Percentiles rank a stretch among this genome's conserved stretches.
These are phyloP conservation scores for Pseudozyma flocculosa DNA, from an alignment of 1,284 basidiomycete genomes.

Conservation along the genomic window DNA sequence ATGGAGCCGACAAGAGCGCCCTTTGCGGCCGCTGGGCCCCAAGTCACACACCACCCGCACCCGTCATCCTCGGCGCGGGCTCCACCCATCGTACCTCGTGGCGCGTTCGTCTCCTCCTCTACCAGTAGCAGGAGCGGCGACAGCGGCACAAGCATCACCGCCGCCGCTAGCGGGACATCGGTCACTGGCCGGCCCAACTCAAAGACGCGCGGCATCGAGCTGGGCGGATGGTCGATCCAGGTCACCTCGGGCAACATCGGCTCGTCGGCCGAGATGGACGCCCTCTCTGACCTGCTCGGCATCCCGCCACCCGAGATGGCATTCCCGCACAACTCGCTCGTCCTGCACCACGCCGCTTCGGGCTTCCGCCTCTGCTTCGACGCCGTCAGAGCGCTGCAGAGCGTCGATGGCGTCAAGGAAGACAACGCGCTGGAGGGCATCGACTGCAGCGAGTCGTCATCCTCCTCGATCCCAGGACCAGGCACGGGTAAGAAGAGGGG, in stretches of 20 bases:
- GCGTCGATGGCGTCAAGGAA: conserved; percentile 66
- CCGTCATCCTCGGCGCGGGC: no score
- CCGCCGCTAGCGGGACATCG: no score
- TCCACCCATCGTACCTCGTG: no score
- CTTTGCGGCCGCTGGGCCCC: no score
- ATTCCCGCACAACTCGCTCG: conserved; percentile 81
- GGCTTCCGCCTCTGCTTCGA: conserved; percentile 72
- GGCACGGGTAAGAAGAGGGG: conserved; percentile 4
- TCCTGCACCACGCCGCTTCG: conserved; percentile 64
- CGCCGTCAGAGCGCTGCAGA: conserved; percentile 69
- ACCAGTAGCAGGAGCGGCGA: no score
- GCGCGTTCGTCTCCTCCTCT: no score
- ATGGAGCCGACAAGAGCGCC: no score
- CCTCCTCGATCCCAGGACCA: not conserved
- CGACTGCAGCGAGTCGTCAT: conserved; percentile 17
- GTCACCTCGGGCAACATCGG: conserved; percentile 49
- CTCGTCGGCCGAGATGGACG: conserved; percentile 60
- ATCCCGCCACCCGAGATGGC: conserved; percentile 96
- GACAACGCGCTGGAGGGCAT: conserved; percentile 69
- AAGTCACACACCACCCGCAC: no score
- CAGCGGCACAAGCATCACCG: no score
- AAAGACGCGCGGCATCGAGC: conserved; percentile 40
- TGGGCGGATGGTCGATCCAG: conserved; percentile 48
- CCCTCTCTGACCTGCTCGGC: conserved; percentile 69
- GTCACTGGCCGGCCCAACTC: no score